These are phyloP conservation scores for Uronychia binucleata DNA, from an alignment of 73 alveolate genomes.

Conservation along the genomic window DNA sequence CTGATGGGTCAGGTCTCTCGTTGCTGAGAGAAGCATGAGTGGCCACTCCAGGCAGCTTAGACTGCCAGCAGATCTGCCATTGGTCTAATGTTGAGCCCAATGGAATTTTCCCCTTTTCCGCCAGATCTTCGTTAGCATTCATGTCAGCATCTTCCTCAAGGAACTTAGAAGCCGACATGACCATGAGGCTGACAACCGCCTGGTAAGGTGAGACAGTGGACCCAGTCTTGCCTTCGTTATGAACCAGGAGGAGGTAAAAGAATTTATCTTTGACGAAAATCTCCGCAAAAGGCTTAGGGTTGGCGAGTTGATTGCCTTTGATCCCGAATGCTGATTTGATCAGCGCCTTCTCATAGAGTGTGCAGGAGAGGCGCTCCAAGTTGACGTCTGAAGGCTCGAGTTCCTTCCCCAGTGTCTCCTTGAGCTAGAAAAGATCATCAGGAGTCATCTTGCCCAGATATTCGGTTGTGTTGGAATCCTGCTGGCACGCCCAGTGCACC, in stretches of 20 bases:
- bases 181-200: neutral
- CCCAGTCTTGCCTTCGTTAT: neutral
- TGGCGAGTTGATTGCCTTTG: neutral
- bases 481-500: neutral
- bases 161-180: neutral
- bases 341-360: neutral
- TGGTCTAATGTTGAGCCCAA: neutral
- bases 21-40: neutral
- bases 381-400: neutral
- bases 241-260: neutral
- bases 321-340: neutral
- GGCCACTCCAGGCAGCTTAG: neutral
- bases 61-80: constrained; percentile 1
- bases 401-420: neutral
- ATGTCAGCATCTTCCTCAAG: neutral
- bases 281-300: neutral
- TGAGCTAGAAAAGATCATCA: neutral
- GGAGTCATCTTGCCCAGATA: neutral
- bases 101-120: neutral
- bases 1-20: neutral
- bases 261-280: neutral
- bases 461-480: neutral
- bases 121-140: neutral
- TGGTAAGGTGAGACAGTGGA: neutral
- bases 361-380: neutral